Evolutionary conservation across 352 stramenopile genomes (phyloP).

Genomic region (Globisporangium spinosum): DNA sequence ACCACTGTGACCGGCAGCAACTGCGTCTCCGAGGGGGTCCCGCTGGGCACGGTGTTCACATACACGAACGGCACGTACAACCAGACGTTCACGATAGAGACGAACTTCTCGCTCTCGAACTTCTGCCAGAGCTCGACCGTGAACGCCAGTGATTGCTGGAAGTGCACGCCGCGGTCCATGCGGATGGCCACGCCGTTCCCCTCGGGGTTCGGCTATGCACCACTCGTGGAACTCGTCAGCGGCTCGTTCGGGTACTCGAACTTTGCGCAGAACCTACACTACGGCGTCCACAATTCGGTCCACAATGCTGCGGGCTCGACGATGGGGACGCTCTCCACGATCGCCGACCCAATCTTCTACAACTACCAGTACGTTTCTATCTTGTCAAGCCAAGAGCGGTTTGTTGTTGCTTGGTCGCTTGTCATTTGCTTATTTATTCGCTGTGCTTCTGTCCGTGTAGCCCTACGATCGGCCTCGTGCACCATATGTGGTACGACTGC

Average conservation of each 20-base stretch:
- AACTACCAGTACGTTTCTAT: conserved; percentile 58
- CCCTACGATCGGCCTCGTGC: conserved; percentile 52
- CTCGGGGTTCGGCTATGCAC: conserved; percentile 54
- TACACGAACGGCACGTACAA: conserved; percentile 12
- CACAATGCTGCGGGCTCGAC: conserved; percentile 48
- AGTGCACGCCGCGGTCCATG: conserved; percentile 50
- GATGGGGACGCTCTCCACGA: conserved; percentile 43
- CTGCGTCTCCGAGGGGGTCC: conserved; percentile 19
- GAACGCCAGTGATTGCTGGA: conserved; percentile 29
- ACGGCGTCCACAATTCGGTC: conserved; percentile 60
- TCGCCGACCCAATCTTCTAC: conserved; percentile 74
- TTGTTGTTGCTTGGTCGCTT: no score
- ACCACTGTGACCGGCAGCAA: conserved; percentile 16
- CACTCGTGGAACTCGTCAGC: conserved; percentile 42
- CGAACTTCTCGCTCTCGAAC: conserved; percentile 24
- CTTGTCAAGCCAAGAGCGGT: background rate
- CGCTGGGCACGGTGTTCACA: conserved; percentile 5
- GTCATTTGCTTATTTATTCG: background rate
- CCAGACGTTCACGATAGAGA: conserved; percentile 12
- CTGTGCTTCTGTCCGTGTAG: conserved; percentile 19
- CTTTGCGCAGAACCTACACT: conserved; percentile 61
- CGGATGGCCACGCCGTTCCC: conserved; percentile 44
- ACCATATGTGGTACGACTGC: conserved; percentile 65
- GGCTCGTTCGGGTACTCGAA: conserved; percentile 37
- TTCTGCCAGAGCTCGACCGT: conserved; percentile 56